Conservation (phyloP, 176 grass and related monocot genomes). For the Eragrostis nindensis region DNA sequence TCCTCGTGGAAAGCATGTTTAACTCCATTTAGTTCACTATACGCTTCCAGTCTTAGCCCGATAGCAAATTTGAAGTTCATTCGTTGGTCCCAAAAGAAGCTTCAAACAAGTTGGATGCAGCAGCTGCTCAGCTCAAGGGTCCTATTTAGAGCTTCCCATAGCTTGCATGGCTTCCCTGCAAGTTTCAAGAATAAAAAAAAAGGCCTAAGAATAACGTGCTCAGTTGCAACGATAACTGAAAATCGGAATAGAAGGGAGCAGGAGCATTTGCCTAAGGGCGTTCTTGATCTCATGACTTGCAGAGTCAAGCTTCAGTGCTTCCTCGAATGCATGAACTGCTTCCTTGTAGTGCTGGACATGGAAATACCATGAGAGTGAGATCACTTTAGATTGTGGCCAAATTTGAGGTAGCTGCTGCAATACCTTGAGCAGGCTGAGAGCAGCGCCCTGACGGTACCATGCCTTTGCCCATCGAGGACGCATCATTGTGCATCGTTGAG, state of each 20-base stretch:
- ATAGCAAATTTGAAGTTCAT: no score
- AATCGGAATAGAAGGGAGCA: neutral
- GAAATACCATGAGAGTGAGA: neutral
- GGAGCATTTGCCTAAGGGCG: conserved; percentile 30
- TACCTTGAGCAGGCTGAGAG: conserved; percentile 24
- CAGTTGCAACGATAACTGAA: neutral
- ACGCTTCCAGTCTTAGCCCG: neutral
- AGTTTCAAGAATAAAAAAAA: neutral
- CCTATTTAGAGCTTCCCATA: neutral
- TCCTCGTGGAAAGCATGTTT: no score
- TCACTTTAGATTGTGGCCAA: neutral
- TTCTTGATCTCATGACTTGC: conserved; percentile 41
- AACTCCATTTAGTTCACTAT: neutral
- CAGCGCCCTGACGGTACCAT: neutral
- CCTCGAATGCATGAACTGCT: neutral
- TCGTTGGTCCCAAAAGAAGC: no score
- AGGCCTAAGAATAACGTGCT: neutral
- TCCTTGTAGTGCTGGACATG: neutral
- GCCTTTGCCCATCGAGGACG: conserved; percentile 7
- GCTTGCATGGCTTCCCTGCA: conserved; percentile 8
- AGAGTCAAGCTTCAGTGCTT: conserved; percentile 48
- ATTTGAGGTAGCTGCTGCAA: neutral
- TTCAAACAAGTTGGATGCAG: no score
- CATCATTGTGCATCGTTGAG: neutral
- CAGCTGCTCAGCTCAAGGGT: neutral